Evolutionary conservation across 805 yeast genomes (phyloP).

Genomic region (Metschnikowia continentalis): DNA sequence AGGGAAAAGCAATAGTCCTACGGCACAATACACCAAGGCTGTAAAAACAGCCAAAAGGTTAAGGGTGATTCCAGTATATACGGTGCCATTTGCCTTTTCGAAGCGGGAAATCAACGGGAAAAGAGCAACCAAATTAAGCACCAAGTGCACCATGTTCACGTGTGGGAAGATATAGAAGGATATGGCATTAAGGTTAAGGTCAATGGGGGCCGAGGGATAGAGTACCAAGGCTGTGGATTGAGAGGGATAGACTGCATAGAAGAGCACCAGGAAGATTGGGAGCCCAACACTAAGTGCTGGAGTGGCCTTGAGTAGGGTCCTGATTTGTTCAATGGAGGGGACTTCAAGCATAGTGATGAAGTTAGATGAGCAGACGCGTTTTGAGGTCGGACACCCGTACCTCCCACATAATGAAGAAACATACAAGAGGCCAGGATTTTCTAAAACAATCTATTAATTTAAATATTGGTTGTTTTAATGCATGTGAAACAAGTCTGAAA

Average conservation of each 20-base stretch:
- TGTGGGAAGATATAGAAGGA: slow-evolving; percentile 76
- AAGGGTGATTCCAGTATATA: slow-evolving; percentile 76
- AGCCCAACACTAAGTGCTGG: slow-evolving; percentile 67
- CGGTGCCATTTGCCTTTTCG: slow-evolving; percentile 76
- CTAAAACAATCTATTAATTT: too few species aligned
- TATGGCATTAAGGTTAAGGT: slow-evolving; percentile 44
- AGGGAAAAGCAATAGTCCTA: slow-evolving; percentile 51
- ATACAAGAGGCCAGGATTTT: background rate
- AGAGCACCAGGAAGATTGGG: slow-evolving; percentile 46
- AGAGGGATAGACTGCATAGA: slow-evolving; percentile 34
- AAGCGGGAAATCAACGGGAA: slow-evolving; percentile 58
- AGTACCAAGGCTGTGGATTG: slow-evolving; percentile 14
- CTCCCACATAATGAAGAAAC: background rate
- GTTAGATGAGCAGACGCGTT: background rate
- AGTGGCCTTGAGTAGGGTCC: slow-evolving; percentile 8
- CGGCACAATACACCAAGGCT: slow-evolving; percentile 57
- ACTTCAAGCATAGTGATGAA: background rate
- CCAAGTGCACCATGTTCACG: slow-evolving; percentile 53
- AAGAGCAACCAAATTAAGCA: slow-evolving; percentile 54
- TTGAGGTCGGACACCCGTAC: background rate
- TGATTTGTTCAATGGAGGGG: background rate
- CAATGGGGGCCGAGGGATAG: slow-evolving; percentile 49
- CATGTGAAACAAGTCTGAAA: too few species aligned
- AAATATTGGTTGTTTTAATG: too few species aligned
- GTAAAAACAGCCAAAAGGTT: slow-evolving; percentile 67